A percentile compares a stretch with the other conserved stretches of the same genome.
Conservation (phyloP, 768 basidiomycete genomes). For the Sistotremastrum niveocremeum region DNA sequence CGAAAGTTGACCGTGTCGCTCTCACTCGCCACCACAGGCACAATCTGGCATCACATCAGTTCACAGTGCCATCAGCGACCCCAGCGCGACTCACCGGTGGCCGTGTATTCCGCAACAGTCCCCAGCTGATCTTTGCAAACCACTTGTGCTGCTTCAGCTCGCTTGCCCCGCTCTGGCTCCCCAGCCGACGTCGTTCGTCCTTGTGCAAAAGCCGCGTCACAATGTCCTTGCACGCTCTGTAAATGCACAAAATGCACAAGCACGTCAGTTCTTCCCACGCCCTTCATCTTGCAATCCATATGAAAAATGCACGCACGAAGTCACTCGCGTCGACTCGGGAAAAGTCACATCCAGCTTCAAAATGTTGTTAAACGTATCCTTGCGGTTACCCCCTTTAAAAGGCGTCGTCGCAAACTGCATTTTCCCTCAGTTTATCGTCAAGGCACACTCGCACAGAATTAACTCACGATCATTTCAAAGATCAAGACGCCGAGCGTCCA, state of each 20-base stretch:
- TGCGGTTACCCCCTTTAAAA: slow-evolving; percentile 91
- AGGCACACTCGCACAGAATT: slow-evolving; percentile 10
- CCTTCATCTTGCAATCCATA: neutral
- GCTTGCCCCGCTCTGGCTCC: slow-evolving; percentile 88
- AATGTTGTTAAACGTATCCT: slow-evolving; percentile 95
- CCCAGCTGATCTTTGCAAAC: slow-evolving; percentile 97
- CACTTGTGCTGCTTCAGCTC: slow-evolving; percentile 99
- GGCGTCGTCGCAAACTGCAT: slow-evolving; percentile 92
- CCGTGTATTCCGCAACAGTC: slow-evolving; percentile 77
- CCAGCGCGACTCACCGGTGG: slow-evolving; percentile 60
- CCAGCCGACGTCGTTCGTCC: slow-evolving; percentile 75
- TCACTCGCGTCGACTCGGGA: slow-evolving; percentile 71
- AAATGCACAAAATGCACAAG: slow-evolving; percentile 6
- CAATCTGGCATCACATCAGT: slow-evolving; percentile 41
- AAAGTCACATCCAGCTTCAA: slow-evolving; percentile 75
- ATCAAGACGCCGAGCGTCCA: slow-evolving; percentile 98
- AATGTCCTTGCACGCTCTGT: slow-evolving; percentile 78
- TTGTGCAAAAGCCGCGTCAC: slow-evolving; percentile 83
- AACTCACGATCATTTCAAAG: slow-evolving; percentile 95
- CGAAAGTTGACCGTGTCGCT: slow-evolving; percentile 84
- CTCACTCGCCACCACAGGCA: slow-evolving; percentile 65
- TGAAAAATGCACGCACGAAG: slow-evolving; percentile 35
- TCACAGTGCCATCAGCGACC: neutral
- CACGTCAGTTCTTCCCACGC: neutral
- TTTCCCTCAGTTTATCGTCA: neutral